Conservation (phyloP, 768 basidiomycete species). For the Naganishia vishniacii region DNA sequence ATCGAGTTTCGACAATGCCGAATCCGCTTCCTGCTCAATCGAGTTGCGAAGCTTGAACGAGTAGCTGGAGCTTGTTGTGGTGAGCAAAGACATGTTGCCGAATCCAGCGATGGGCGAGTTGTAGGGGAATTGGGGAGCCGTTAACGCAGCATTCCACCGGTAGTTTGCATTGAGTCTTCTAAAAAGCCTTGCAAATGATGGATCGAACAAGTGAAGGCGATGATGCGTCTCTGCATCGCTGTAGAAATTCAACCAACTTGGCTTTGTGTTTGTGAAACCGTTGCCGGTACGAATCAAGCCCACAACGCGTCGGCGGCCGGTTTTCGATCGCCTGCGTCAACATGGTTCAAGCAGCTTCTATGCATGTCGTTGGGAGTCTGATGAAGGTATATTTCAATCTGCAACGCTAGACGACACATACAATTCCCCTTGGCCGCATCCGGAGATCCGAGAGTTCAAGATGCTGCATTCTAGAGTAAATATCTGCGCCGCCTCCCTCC, state of each 20-base stretch:
- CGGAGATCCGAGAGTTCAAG: too few relatives aligned
- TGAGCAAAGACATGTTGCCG: constrained; percentile 1
- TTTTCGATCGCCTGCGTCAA: neutral
- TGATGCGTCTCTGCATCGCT: too few relatives aligned
- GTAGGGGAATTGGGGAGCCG: neutral
- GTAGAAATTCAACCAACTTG: constrained; percentile 21
- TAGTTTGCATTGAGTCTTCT: neutral
- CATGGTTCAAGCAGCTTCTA: constrained; percentile 13
- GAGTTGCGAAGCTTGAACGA: constrained; percentile 35
- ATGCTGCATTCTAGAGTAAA: constrained; percentile 16
- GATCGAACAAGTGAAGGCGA: too few relatives aligned
- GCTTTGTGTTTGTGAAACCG: neutral
- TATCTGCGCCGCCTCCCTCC: neutral
- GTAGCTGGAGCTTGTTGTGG: constrained; percentile 26
- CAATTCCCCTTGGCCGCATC: too few relatives aligned
- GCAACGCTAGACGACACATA: too few relatives aligned
- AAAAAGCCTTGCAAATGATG: neutral
- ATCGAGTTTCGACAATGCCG: constrained; percentile 34
- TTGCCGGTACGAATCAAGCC: neutral
- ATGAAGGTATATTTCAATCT: too few relatives aligned
- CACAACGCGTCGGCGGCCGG: constrained; percentile 7
- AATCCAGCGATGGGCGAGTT: neutral
- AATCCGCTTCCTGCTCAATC: constrained; percentile 32
- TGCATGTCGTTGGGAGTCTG: too few relatives aligned
- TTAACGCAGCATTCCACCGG: neutral